Evolutionary conservation across 2,329 filamentous ascomycete genomes (phyloP).

Genomic region (Davidsoniella virescens): DNA sequence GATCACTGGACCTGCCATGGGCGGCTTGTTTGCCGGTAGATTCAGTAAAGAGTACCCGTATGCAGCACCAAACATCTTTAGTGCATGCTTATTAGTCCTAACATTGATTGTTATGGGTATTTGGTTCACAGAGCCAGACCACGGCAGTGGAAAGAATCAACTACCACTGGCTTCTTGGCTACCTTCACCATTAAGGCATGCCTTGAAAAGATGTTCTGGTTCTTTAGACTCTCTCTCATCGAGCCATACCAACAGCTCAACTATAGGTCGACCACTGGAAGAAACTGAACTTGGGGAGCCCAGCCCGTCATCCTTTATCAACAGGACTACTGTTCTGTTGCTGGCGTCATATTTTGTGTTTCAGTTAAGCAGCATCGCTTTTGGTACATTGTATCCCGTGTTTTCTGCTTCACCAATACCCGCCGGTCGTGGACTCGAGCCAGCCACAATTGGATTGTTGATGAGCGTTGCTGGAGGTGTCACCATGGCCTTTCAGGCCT

Average conservation of each 20-base stretch:
- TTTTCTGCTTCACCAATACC: slow-evolving; percentile 66
- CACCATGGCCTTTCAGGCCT: slow-evolving; percentile 81
- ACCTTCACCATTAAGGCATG: too few species aligned
- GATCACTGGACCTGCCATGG: slow-evolving; percentile 84
- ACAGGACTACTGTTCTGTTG: slow-evolving; percentile 65
- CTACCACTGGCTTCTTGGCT: too few species aligned
- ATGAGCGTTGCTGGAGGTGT: slow-evolving; percentile 69
- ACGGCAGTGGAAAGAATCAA: background rate
- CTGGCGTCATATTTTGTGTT: slow-evolving; percentile 82
- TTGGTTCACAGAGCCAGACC: slow-evolving; percentile 65
- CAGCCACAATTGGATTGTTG: slow-evolving; percentile 69
- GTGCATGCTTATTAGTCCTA: slow-evolving; percentile 52
- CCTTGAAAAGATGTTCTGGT: background rate
- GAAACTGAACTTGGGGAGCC: background rate
- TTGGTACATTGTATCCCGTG: slow-evolving; percentile 88
- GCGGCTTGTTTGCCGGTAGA: slow-evolving; percentile 61
- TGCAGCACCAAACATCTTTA: slow-evolving; percentile 66
- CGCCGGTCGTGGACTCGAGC: slow-evolving; percentile 57
- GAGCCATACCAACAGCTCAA: background rate
- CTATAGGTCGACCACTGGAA: background rate
- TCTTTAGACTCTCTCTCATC: background rate
- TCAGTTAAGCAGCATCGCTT: slow-evolving; percentile 84
- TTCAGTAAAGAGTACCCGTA: slow-evolving; percentile 56
- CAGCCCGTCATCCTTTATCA: slow-evolving; percentile 34
- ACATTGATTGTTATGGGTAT: slow-evolving; percentile 61